Evolutionary conservation across 2,329 filamentous ascomycete species (phyloP), one percentile per base, ranked within the genome.

Genomic region (Fusarium sp.): DNA sequence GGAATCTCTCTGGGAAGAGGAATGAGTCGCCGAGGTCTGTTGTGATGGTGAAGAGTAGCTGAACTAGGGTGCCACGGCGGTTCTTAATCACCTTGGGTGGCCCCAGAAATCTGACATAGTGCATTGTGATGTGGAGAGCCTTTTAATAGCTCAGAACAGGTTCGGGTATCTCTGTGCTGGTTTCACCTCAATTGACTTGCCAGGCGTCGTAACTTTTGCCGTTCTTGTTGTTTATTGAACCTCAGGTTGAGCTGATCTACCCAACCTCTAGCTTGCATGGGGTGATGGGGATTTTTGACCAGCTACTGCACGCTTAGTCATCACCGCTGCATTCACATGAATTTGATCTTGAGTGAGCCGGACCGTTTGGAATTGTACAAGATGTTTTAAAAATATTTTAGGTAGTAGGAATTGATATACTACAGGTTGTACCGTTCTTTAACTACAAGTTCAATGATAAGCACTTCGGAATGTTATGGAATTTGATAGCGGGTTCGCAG

Each of bases 21-120:
- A 88, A 88, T 1, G 86, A 82, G 73, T 90, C 88, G 37, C 88
- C 86, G 3, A 90, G 82, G 66, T 90, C 88, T 18, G 87, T 90
- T 16, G 86, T 88, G 72, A 90, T 84, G 66, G 87, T 85, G 67
- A 90, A 79, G 3, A 88, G 80, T 7, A 90, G 75, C 54, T 83
- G 82, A 12, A 87, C 74, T 19, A 72, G 23, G 73, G 80, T 71
- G 65, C 71, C 71, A 49, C 72, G 65, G 65, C 74, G 58, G 18
- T 73, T 41, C 61, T 57, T 74, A 2, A 78, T 76, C 48, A 86
- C 76, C 71, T 81, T 82, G 5, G 85, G 85, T 5, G 85, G 82
- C 19, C 87, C 82, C 37, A 89, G 79, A 10, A 89, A 83, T 42
- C 87, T 84, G 63, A 89, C 84, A 80, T 90, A 90, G 72, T 90